Base-by-base conservation (phyloP, 1,139 yeast genomes). In the Debaryomyces fabryi region DNA sequence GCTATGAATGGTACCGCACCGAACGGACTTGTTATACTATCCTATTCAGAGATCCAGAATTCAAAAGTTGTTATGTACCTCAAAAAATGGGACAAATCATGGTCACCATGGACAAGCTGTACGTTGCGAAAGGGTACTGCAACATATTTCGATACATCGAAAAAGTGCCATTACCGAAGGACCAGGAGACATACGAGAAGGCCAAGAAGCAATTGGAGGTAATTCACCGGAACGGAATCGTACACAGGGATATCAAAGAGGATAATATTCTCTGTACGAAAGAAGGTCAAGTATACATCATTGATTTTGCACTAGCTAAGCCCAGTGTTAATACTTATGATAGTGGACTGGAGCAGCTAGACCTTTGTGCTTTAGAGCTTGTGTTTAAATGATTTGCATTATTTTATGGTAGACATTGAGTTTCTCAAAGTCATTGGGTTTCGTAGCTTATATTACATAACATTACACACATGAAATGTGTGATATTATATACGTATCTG, bases 181-280 rank as follows among this genome's bases (percentile, higher is more conserved):
- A 44, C 34, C 16, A 24, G 29, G 39, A 39, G n/a, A 44, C 47
- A 32, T 44, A 44, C 20, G 23, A 32, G 25, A 38, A 30, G 23
- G 43, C 39, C 18, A 44, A 32, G 18, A 32, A 15, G 10, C 34
- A 32, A 32, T 32, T 32, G 34, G 34, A 32, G 34, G 15, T 32
- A 13, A 39, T 44, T 39, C 47, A 44, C 16, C 39, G 32, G 25
- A 21, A 44, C 33, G 42, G 42, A 15, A 39, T 44, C 18, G 13
- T 44, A 10, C 47, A 44, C 37, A 23, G 43, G 15, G 39, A 44
- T 34, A 44, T 44, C 8, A 29, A 9, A 20, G 42, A 44, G n/a
- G 30, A 23, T 13, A 44, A 44, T 44, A 33, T 44, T 10, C 29
- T 38, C 30, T 32, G 30, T 25, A 16, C 42, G 1, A 23, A 15